Percentiles rank a stretch among this genome's conserved stretches.
Conservation (phyloP, 176 grass and related monocot species). For the Luzula sylvatica region DNA sequence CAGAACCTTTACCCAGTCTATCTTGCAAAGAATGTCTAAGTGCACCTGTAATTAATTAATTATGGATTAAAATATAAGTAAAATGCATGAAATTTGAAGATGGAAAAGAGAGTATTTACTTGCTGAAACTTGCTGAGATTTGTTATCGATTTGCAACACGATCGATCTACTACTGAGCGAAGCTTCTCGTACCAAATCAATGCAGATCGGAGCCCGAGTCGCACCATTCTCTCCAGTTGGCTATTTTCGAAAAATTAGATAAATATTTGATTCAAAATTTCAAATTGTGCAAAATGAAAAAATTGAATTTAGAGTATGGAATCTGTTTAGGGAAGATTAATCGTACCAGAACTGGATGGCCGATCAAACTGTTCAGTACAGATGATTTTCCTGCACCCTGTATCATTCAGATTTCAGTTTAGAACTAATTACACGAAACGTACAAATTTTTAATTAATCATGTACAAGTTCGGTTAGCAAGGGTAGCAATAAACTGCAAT, state of each 20-base stretch:
- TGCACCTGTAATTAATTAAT: slow-evolving; percentile 36
- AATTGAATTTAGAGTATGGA: background rate
- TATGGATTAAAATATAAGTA: background rate
- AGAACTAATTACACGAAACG: too few relatives aligned
- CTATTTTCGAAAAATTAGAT: slow-evolving; percentile 26
- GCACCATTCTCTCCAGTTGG: slow-evolving; percentile 91
- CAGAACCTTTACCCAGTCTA: slow-evolving; percentile 45
- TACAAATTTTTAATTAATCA: background rate
- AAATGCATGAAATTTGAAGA: background rate
- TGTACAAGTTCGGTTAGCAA: background rate
- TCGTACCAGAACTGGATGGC: slow-evolving; percentile 75
- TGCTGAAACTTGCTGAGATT: slow-evolving; percentile 74
- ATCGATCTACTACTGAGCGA: slow-evolving; percentile 61
- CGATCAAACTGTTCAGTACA: slow-evolving; percentile 72
- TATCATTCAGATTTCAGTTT: slow-evolving; percentile 15
- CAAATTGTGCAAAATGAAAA: background rate
- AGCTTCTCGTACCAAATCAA: slow-evolving; percentile 54
- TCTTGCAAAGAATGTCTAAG: slow-evolving; percentile 83
- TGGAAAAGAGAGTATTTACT: slow-evolving; percentile 38
- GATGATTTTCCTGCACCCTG: slow-evolving; percentile 83
- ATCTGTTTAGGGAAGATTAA: background rate
- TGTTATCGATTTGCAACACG: slow-evolving; percentile 62
- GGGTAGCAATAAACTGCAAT: background rate
- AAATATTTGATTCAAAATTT: background rate
- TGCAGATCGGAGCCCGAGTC: slow-evolving; percentile 51